Conservation (phyloP, 768 basidiomycete species). For the Epithele typhae region DNA sequence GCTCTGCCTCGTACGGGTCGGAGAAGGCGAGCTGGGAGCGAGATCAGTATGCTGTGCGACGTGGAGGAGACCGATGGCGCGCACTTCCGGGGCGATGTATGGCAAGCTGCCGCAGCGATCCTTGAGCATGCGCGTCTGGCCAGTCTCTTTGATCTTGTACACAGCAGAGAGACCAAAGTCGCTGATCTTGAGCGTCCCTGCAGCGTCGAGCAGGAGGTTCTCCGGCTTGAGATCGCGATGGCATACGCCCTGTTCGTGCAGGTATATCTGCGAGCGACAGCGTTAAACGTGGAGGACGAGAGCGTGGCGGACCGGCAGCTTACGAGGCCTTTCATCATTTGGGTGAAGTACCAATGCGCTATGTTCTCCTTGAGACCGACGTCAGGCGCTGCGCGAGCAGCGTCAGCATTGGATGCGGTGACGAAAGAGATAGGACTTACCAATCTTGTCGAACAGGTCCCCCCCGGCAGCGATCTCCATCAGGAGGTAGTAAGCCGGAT, state of each 20-base stretch:
- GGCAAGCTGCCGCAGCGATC: slow-evolving; percentile 91
- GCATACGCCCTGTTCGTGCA: slow-evolving; percentile 87
- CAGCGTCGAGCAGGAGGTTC: slow-evolving; percentile 81
- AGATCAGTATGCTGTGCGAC: neutral
- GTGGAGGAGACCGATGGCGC: slow-evolving; percentile 19
- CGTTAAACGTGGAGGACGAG: too few species aligned
- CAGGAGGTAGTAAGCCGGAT: slow-evolving; percentile 88
- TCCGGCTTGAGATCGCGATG: slow-evolving; percentile 98
- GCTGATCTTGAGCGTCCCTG: slow-evolving; percentile 85
- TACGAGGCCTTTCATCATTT: slow-evolving; percentile 82
- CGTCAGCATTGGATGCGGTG: neutral
- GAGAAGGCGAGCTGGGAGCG: slow-evolving; percentile 55
- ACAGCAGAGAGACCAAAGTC: slow-evolving; percentile 95
- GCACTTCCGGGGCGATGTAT: slow-evolving; percentile 91
- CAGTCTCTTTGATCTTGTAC: slow-evolving; percentile 77
- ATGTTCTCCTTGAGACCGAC: slow-evolving; percentile 82
- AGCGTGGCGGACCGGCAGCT: too few species aligned
- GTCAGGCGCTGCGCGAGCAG: slow-evolving; percentile 68
- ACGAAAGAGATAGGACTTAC: slow-evolving; percentile 35
- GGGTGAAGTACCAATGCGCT: slow-evolving; percentile 86
- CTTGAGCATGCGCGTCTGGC: slow-evolving; percentile 68
- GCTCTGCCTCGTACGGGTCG: slow-evolving; percentile 79
- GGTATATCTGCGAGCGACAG: slow-evolving; percentile 67
- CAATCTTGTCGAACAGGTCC: slow-evolving; percentile 97
- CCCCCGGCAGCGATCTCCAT: slow-evolving; percentile 92